Percentiles rank a stretch among this genome's conserved stretches.
Evolutionary conservation across 805 yeast genomes (phyloP).

Genomic region (Schwanniomyces pseudopolymorphus): DNA sequence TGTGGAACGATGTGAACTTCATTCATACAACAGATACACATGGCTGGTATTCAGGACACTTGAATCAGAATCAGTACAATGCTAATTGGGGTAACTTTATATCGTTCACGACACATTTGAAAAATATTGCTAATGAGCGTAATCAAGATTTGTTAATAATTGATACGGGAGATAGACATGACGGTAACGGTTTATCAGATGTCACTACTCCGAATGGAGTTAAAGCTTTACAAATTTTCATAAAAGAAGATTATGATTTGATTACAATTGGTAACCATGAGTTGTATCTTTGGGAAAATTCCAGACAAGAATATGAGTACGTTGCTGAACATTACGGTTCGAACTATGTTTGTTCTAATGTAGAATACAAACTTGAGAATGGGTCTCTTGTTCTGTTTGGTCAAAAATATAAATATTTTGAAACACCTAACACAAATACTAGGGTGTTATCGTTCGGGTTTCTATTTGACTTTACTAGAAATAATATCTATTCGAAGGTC

Average conservation of each 20-base stretch:
- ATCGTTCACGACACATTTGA: constrained; percentile 60
- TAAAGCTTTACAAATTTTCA: constrained; percentile 61
- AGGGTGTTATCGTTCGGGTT: constrained; percentile 74
- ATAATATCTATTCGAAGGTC: constrained; percentile 62
- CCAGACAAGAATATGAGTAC: constrained; percentile 61
- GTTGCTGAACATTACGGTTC: constrained; percentile 61
- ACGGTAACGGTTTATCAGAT: constrained; percentile 90
- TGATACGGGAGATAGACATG: constrained; percentile 93
- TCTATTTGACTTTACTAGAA: constrained; percentile 69
- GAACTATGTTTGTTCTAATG: constrained; percentile 70
- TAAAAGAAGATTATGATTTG: constrained; percentile 67
- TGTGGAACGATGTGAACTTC: constrained; percentile 76
- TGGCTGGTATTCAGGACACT: constrained; percentile 94
- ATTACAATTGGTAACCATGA: constrained; percentile 92
- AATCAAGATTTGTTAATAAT: constrained; percentile 68
- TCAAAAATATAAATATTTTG: constrained; percentile 59
- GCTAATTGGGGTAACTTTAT: constrained; percentile 93
- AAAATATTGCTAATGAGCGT: constrained; percentile 38
- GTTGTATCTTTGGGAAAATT: constrained; percentile 65
- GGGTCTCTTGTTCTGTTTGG: constrained; percentile 66
- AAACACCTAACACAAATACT: constrained; percentile 51
- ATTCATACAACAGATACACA: constrained; percentile 96
- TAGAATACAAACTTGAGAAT: constrained; percentile 50
- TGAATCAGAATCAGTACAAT: constrained; percentile 69
- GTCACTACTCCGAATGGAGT: constrained; percentile 72